A percentile compares a stretch with the other conserved stretches of the same genome.
Evolutionary conservation across 192 early-diverging fungal species (phyloP).

Genomic region (Coemansia sp.): DNA sequence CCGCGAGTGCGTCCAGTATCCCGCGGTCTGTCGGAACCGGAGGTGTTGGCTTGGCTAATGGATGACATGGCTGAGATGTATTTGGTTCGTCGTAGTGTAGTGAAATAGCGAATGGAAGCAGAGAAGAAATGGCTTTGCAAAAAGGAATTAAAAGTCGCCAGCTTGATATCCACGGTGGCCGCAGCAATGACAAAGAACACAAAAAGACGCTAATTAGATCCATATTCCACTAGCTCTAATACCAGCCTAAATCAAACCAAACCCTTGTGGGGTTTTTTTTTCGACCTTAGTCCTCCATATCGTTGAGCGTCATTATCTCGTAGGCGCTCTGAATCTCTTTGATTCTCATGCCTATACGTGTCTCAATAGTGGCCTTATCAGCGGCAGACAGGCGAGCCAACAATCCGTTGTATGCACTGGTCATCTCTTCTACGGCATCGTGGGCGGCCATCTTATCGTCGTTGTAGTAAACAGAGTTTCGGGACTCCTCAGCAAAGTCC

Average conservation of each 20-base stretch:
- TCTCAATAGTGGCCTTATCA: slow-evolving; percentile 22
- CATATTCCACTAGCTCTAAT: too few species aligned
- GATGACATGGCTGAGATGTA: background rate
- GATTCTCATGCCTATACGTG: slow-evolving; percentile 48
- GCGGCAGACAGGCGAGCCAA: slow-evolving; percentile 23
- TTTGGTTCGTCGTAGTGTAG: background rate
- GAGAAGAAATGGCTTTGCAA: background rate
- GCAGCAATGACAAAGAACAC: background rate
- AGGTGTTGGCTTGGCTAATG: background rate
- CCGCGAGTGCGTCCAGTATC: background rate
- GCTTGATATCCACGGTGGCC: background rate
- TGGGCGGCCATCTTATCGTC: slow-evolving; percentile 46
- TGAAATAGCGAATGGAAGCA: background rate
- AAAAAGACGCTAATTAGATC: too few species aligned
- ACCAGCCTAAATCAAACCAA: background rate
- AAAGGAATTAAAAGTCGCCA: background rate
- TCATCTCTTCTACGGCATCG: slow-evolving; percentile 50
- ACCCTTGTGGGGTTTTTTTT: background rate
- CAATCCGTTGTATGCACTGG: slow-evolving; percentile 23
- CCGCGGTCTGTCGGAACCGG: background rate
- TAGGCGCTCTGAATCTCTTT: slow-evolving; percentile 53
- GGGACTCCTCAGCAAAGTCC: slow-evolving; percentile 52
- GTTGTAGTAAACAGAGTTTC: slow-evolving; percentile 55
- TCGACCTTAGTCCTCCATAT: slow-evolving; percentile 29
- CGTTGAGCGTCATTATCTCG: slow-evolving; percentile 48